Base-by-base conservation (phyloP, 345 rosid genomes). In the Gossypium stocksii region DNA sequence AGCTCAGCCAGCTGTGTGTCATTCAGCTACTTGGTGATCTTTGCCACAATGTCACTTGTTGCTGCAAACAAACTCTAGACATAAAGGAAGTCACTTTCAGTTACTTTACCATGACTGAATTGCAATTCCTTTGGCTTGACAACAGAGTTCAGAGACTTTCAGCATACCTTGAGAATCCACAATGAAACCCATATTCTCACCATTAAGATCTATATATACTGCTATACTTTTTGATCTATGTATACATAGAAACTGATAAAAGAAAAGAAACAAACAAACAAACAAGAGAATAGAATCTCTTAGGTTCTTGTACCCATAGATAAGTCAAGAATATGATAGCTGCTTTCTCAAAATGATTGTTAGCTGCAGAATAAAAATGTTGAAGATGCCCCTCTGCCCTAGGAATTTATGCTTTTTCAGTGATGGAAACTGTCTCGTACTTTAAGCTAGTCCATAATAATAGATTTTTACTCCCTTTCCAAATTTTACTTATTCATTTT, bases 1-100 rank as follows among this genome's bases (percentile, higher is more conserved):
- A 94, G 78, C 85, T 89, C 97, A 64, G 91, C 98, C 74, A 79
- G 79, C 77, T 71, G 81, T 27, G 52, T 82, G 46, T 80, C 90
- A 54, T 73, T 71, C 78, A 78, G 82, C 82, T 72, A 77, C 54
- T 74, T 83, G 74, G 74, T 84, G 75, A 59, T 90, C 74, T 79
- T 85, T 77, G 70, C 84, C 44, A 77, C 85, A 52, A 70, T 83
- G 70, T 76, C 83, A 77, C 80, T 88, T 71, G 77, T 81, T 76
- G 80, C 84, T 73, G 78, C 79, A 76, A 80, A 76, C 68, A 82
- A 84, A 80, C 72, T 82, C 64, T 87, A 80, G 78, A 63, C 72
- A 70, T 29, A 59, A 77, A 9, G 62, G 27, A 69, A 65, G 23
- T 16, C 49, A 70, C 17, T 70, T 72, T 69, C 76, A 80, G 70